phyloP scores from a whole-genome alignment of 2,329 filamentous ascomycete species.

The Sporothrix pallida region DNA sequence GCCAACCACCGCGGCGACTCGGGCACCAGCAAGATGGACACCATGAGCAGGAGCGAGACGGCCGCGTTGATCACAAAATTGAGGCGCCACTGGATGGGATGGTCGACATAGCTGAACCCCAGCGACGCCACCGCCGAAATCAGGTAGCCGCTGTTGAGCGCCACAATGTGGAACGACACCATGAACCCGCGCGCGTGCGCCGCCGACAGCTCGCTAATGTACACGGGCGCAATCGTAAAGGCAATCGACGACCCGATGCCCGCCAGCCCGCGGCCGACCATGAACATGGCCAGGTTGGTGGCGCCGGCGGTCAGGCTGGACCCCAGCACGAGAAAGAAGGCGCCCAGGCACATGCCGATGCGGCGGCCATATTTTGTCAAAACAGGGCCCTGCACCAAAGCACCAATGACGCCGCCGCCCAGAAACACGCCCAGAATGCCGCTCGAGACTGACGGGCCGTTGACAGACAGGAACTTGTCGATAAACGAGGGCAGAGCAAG shows the following conservation, averaged over 20 bases:
- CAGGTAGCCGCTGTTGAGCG: neutral
- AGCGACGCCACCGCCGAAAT: neutral
- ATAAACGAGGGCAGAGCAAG: neutral
- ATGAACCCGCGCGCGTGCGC: neutral
- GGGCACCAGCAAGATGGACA: neutral
- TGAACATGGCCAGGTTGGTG: neutral
- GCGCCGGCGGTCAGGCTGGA: neutral
- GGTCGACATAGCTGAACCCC: neutral
- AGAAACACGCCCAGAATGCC: constrained; percentile 6
- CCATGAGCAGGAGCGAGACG: neutral
- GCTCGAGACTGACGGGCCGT: neutral
- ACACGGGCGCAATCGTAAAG: neutral
- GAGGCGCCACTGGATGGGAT: neutral
- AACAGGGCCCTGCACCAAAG: neutral
- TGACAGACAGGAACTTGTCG: neutral
- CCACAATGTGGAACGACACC: neutral
- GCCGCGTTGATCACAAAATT: neutral
- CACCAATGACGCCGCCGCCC: neutral
- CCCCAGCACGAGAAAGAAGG: neutral
- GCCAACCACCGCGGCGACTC: neutral
- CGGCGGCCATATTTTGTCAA: neutral
- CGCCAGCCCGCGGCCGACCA: neutral
- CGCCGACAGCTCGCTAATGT: neutral
- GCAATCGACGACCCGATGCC: neutral
- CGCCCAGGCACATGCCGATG: neutral